Percentiles rank a stretch among this genome's conserved stretches.
Evolutionary conservation across 805 yeast species (phyloP).

Genomic region (Hermanozyma aechmeae): DNA sequence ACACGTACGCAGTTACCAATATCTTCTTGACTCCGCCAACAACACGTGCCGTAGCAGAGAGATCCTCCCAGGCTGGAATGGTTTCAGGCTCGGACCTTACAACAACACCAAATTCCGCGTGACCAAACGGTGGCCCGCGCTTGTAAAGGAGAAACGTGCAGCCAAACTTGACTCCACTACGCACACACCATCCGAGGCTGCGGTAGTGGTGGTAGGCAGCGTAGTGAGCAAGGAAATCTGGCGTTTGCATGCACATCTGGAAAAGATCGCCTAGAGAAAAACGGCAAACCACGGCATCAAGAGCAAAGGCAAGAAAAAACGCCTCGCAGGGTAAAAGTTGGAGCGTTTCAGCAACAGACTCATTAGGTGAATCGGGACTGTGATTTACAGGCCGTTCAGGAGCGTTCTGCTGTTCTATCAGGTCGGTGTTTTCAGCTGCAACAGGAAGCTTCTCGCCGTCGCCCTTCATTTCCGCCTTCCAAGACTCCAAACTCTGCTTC

Average conservation of each 20-base stretch:
- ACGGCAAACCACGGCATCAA: conserved; percentile 35
- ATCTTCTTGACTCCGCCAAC: conserved; percentile 81
- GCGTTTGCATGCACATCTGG: conserved; percentile 10
- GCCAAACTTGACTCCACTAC: conserved; percentile 89
- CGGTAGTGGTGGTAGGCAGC: conserved; percentile 80
- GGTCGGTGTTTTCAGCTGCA: conserved; percentile 67
- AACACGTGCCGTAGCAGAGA: conserved; percentile 66
- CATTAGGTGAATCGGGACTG: too few species aligned
- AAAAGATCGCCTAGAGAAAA: conserved; percentile 15
- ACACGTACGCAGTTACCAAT: conserved; percentile 58
- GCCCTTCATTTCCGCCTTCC: too few species aligned
- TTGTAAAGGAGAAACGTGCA: conserved; percentile 75
- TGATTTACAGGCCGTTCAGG: too few species aligned
- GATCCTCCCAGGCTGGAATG: conserved; percentile 35
- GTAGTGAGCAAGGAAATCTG: conserved; percentile 43
- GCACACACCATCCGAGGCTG: conserved; percentile 89
- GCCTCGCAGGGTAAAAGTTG: conserved; percentile 35
- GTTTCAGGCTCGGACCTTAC: conserved; percentile 32
- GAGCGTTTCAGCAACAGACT: too few species aligned
- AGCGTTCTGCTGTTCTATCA: too few species aligned
- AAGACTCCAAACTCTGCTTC: conserved; percentile 25
- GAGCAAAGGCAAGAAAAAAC: conserved; percentile 53
- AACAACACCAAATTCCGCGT: conserved; percentile 76
- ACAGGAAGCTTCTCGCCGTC: too few species aligned
- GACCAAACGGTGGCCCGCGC: conserved; percentile 92